Base-by-base conservation (phyloP, 1,284 basidiomycete species). In the Waitea zeae region DNA sequence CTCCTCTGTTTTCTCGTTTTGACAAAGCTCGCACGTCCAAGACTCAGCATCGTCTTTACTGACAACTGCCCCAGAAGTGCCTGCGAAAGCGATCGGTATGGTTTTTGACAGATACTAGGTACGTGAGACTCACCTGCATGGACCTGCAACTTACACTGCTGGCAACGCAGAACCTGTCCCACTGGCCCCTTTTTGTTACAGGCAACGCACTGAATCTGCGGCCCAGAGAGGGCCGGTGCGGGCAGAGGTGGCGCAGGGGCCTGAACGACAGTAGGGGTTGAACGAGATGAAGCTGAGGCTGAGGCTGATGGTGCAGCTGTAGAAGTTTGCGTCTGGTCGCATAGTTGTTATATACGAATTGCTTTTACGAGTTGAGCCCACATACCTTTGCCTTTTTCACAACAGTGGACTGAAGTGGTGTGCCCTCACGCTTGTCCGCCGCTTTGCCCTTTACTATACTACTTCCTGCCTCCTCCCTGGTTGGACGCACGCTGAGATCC, bases 21-120 rank as follows among this genome's bases (percentile, higher is more conserved):
- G 63, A 49, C 87, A 92, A 31, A 89, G 54, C 39, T 90, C 87
- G 49, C 87, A 92, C 20, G 71, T 57, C 87, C 88, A 92, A 2
- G 66, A 59, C 19, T 84, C 74, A 14, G 70, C 57, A 14, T 65
- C 52, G 4, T 64, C 58, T 26, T 74, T 65, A 35, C 79, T 69
- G 6, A 70, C 61, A 22, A 71, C 57, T 17, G 74, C 76, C 34
- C 87, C 87, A 45, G 75, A 78, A 17, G 65, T 64, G 45, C 69
- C 71, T 72, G 42, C 12, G 31, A 14, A 34, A n/a, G 12, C 11
- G 30, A 40, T 24, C 45, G 32, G 43, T 28, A 22, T 31, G 34
- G 20, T 19, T n/a, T 31, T 13, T 3, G 6, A 9, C 31, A 17
- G 22, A 24, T 17, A 33, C 20, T 29, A 35, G 15, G n/a, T n/a